Conservation (phyloP, 768 basidiomycete genomes). For the Phylloporus sp. region DNA sequence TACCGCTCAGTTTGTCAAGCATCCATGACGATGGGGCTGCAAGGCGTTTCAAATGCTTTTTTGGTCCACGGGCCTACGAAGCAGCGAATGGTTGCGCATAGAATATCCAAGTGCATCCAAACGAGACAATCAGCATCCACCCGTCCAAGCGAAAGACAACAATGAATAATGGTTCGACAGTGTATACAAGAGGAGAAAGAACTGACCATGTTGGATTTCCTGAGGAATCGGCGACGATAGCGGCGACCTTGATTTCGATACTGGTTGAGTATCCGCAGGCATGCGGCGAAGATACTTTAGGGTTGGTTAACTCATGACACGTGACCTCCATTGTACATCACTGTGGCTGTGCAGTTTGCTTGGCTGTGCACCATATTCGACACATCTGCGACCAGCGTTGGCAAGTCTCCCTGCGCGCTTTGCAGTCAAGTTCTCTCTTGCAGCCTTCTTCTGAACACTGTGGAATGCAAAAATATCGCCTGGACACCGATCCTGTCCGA, state of each 20-base stretch:
- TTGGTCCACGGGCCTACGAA: slow-evolving; percentile 89
- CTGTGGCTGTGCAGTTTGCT: neutral
- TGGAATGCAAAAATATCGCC: slow-evolving; percentile 22
- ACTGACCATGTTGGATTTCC: slow-evolving; percentile 34
- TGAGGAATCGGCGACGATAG: slow-evolving; percentile 20
- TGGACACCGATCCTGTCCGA: slow-evolving; percentile 7
- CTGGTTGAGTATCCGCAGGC: neutral
- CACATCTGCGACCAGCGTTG: neutral
- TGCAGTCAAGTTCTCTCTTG: neutral
- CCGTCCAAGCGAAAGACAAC: slow-evolving; percentile 10
- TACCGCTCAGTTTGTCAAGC: slow-evolving; percentile 97
- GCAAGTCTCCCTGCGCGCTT: slow-evolving; percentile 2
- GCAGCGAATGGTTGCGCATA: slow-evolving; percentile 16
- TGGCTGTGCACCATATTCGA: slow-evolving; percentile 5
- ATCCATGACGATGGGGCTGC: slow-evolving; percentile 99
- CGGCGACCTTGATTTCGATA: slow-evolving; percentile 24
- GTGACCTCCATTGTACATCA: slow-evolving; percentile 9
- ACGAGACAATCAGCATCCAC: slow-evolving; percentile 23
- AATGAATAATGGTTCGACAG: neutral
- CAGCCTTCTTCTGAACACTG: slow-evolving; percentile 1
- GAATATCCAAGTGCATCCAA: slow-evolving; percentile 19
- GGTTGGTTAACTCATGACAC: slow-evolving; percentile 21
- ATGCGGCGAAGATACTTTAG: slow-evolving; percentile 14
- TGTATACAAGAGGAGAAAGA: neutral
- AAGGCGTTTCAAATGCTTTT: slow-evolving; percentile 98